Percentiles rank a stretch among this genome's conserved stretches.
Conservation (phyloP, 306 rosid genomes). For the Psophocarpus tetragonolobus region DNA sequence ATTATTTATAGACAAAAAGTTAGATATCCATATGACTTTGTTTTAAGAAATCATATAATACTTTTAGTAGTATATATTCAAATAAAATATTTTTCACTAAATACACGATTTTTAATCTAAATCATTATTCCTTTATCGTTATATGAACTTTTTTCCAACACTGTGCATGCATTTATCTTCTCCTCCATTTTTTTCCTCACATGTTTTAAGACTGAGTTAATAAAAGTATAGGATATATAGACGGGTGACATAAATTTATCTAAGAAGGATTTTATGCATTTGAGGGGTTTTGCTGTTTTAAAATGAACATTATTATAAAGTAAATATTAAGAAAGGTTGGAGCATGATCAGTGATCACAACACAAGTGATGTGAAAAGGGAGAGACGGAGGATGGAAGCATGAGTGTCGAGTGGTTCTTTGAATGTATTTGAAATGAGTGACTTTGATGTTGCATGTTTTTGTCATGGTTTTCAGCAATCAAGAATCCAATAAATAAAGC, state of each 20-base stretch:
- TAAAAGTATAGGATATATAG: not conserved
- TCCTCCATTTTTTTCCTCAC: not conserved
- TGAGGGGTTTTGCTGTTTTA: not conserved
- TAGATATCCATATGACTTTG: no score
- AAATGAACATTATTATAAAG: not conserved
- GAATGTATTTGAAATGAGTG: not conserved
- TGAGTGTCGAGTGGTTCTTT: not conserved
- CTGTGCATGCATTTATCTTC: not conserved
- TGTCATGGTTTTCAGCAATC: not conserved
- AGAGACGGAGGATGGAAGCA: no score
- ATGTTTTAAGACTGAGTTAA: not conserved
- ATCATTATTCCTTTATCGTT: not conserved
- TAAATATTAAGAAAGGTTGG: no score
- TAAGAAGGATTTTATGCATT: not conserved
- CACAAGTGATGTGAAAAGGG: no score
- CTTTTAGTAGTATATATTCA: no score
- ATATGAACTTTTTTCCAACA: not conserved
- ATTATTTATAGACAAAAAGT: no score
- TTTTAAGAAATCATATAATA: no score
- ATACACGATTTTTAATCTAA: no score
- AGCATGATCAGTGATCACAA: no score
- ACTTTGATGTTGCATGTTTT: not conserved
- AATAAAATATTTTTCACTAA: no score
- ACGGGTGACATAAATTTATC: not conserved
- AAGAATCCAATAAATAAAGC: no score